Conservation (phyloP, 495 filamentous ascomycete species). For the Melanomma pulvis-pyrius region DNA sequence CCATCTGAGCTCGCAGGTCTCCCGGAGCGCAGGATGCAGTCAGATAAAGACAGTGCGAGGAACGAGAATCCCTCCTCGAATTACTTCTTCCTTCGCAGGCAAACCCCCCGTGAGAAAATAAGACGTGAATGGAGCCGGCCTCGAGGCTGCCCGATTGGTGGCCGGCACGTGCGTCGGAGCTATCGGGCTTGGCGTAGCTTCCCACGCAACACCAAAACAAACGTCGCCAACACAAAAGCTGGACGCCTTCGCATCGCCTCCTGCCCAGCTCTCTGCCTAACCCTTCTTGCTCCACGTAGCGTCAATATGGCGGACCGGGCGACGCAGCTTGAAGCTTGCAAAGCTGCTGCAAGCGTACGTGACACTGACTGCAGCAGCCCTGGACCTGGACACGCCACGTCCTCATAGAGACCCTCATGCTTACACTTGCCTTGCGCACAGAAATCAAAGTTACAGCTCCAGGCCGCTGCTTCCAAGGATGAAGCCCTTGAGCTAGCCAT, state of each 20-base stretch:
- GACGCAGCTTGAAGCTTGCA: slow-evolving; percentile 16
- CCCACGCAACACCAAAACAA: slow-evolving; percentile 23
- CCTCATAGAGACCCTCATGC: neutral
- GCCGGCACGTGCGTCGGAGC: slow-evolving; percentile 15
- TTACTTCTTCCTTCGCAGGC: too few species aligned
- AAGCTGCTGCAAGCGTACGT: slow-evolving; percentile 27
- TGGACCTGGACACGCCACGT: neutral
- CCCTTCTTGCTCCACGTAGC: neutral
- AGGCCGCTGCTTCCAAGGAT: slow-evolving; percentile 58
- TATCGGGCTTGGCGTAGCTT: neutral
- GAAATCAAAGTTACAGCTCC: slow-evolving; percentile 64
- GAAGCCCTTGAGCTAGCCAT: slow-evolving; percentile 75
- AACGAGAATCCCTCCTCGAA: too few species aligned
- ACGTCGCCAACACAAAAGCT: neutral
- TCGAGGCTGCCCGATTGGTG: neutral
- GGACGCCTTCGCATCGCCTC: neutral
- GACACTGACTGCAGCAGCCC: slow-evolving; percentile 11
- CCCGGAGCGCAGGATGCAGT: neutral
- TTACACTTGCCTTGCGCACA: slow-evolving; percentile 42
- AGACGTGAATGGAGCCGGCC: neutral
- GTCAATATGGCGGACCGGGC: slow-evolving; percentile 17
- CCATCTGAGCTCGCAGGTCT: neutral
- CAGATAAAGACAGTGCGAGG: too few species aligned
- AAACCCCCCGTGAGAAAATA: too few species aligned
- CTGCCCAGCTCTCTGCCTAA: neutral